Evolutionary conservation across 192 early-diverging fungal genomes (phyloP).

Genomic region (Coemansia sp.): DNA sequence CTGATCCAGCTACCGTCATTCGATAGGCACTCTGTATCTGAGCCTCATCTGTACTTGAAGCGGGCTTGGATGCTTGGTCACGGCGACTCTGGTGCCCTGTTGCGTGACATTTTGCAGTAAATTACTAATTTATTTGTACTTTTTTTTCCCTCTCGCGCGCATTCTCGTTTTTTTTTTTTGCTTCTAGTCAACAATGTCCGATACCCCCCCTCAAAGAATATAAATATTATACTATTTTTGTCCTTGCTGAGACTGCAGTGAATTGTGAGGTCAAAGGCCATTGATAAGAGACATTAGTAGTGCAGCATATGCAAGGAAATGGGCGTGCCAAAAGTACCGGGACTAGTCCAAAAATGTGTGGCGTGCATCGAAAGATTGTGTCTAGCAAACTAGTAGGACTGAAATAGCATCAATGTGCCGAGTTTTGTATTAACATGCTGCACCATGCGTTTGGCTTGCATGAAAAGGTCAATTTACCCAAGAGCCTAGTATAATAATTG

Average conservation of each 20-base stretch:
- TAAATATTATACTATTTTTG: background rate
- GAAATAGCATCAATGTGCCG: background rate
- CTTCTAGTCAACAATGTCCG: background rate
- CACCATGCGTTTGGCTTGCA: background rate
- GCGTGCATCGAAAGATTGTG: background rate
- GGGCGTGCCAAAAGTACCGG: background rate
- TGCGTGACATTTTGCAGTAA: constrained; percentile 47
- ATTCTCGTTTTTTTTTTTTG: background rate
- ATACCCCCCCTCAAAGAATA: background rate
- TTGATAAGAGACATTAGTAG: background rate
- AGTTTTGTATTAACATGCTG: background rate
- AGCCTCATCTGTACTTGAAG: constrained; percentile 53
- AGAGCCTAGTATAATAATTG: background rate
- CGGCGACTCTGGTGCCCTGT: constrained; percentile 42
- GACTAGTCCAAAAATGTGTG: background rate
- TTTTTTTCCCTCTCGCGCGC: constrained; percentile 9
- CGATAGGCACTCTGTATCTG: constrained; percentile 36
- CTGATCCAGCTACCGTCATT: constrained; percentile 54
- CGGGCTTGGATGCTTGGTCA: constrained; percentile 54
- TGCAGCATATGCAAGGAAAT: background rate
- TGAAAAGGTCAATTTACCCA: background rate
- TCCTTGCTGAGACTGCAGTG: no score
- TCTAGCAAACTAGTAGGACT: constrained; percentile 1
- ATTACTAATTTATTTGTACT: constrained; percentile 6
- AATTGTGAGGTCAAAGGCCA: background rate